phyloP scores from a whole-genome alignment of 345 rosid genomes.

The thale cress (Arabidopsis thaliana) region DNA sequence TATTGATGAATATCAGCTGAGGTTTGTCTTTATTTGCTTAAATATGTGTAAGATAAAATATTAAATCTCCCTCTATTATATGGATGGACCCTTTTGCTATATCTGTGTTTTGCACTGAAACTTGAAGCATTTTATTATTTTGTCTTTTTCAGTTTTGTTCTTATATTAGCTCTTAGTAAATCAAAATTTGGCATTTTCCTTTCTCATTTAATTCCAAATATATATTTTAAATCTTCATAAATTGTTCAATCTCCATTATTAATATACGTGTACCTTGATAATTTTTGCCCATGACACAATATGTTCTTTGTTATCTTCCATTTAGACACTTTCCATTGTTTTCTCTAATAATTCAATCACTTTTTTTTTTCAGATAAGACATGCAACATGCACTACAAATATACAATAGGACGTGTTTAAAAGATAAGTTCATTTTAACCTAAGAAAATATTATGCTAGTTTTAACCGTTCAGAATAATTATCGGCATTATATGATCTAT shows the following conservation, averaged over 20 bases:
- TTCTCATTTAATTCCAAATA: conserved; percentile 15
- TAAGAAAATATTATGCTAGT: neutral
- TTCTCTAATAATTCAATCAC: conserved; percentile 37
- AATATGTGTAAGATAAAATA: conserved; percentile 28
- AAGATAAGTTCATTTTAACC: neutral
- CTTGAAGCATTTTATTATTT: conserved; percentile 24
- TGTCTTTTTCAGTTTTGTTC: conserved; percentile 45
- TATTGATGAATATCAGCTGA: conserved; percentile 5
- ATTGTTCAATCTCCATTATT: neutral
- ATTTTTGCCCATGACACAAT: conserved; percentile 36
- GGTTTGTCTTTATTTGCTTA: conserved; percentile 42
- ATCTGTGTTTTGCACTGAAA: conserved; percentile 46
- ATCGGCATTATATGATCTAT: neutral
- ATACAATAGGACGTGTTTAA: neutral
- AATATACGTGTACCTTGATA: conserved; percentile 23
- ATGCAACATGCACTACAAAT: conserved; percentile 23
- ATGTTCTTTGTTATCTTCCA: conserved; percentile 44
- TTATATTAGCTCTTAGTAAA: conserved; percentile 31
- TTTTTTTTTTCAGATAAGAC: conserved; percentile 17
- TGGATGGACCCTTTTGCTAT: conserved; percentile 41
- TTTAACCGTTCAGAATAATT: neutral
- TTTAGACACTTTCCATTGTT: conserved; percentile 42
- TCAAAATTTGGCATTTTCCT: conserved; percentile 23
- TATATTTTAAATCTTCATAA: neutral
- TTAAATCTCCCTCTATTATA: conserved; percentile 30